A percentile compares a stretch with the other conserved stretches of the same genome.
Conservation (phyloP, 2,329 filamentous ascomycete genomes). For the Daldinia sp. region DNA sequence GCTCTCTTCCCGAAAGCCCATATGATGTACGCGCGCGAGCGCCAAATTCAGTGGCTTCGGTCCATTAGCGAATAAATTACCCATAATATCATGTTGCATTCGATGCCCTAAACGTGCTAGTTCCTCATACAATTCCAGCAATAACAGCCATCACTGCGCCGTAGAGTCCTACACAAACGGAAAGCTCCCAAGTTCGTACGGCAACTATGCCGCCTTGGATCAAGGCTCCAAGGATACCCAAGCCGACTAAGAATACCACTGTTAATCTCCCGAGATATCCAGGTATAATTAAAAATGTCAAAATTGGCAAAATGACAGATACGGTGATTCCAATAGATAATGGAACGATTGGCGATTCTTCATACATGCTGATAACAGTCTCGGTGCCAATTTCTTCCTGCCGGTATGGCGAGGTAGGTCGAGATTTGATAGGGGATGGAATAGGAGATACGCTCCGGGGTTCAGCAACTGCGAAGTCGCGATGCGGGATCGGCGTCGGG, state of each 20-base stretch:
- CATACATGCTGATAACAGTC: slow-evolving; percentile 19
- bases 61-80: background rate
- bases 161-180: slow-evolving; percentile 47
- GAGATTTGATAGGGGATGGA: slow-evolving; percentile 26
- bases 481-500: slow-evolving; percentile 32
- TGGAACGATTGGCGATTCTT: slow-evolving; percentile 33
- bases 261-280: slow-evolving; percentile 65
- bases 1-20: background rate
- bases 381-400: slow-evolving; percentile 19
- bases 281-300: slow-evolving; percentile 66
- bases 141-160: slow-evolving; percentile 50
- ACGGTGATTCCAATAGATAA: slow-evolving; percentile 57
- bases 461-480: slow-evolving; percentile 24
- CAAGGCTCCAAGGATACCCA: slow-evolving; percentile 51
- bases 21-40: too few relatives aligned
- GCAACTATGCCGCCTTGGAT: slow-evolving; percentile 39
- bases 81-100: background rate
- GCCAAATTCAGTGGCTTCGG: background rate
- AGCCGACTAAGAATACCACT: slow-evolving; percentile 62
- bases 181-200: slow-evolving; percentile 31
- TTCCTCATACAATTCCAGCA: slow-evolving; percentile 40
- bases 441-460: slow-evolving; percentile 24
- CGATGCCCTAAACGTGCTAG: background rate
- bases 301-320: slow-evolving; percentile 63
- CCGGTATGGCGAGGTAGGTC: slow-evolving; percentile 24